Percentiles rank a stretch among this genome's conserved stretches.
phyloP scores from a whole-genome alignment of 139 green algal species.

The Gonium pectorale region DNA sequence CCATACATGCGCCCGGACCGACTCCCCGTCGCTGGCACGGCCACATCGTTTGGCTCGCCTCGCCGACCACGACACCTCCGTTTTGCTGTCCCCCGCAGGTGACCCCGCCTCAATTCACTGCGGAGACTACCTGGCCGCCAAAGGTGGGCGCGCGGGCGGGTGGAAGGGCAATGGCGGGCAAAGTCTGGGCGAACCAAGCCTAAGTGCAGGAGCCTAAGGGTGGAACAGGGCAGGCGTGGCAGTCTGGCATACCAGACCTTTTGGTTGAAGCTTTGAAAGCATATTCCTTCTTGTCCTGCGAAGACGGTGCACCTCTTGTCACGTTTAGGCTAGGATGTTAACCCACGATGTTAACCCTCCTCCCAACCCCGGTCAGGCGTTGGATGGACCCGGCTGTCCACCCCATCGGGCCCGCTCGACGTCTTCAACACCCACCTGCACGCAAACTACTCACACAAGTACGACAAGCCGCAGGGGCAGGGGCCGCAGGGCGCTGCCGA shows the following conservation, averaged over 20 bases:
- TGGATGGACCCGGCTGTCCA: conserved; percentile 60
- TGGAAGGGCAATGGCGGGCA: too few species aligned
- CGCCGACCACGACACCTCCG: not conserved
- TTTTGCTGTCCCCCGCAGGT: conserved; percentile 33
- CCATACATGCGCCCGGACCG: too few species aligned
- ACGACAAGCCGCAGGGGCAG: not conserved
- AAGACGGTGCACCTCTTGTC: too few species aligned
- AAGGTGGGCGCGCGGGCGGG: conserved; percentile 41
- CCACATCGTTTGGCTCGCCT: not conserved
- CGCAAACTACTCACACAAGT: conserved; percentile 73
- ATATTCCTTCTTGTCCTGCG: too few species aligned
- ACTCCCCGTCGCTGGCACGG: too few species aligned
- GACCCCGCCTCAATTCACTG: conserved; percentile 54
- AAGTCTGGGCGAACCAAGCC: too few species aligned
- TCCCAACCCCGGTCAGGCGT: conserved; percentile 47
- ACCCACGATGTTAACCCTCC: too few species aligned
- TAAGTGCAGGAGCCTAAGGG: too few species aligned
- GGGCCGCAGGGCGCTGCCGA: not conserved
- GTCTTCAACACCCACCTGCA: conserved; percentile 78
- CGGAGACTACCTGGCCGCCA: conserved; percentile 68
- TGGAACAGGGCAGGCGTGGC: too few species aligned
- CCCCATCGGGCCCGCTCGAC: conserved; percentile 52
- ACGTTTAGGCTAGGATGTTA: too few species aligned
- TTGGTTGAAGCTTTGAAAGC: too few species aligned
- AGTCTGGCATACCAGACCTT: too few species aligned